These are phyloP conservation scores for Gossypium australe DNA, from an alignment of 345 rosid genomes.

Conservation along the genomic window DNA sequence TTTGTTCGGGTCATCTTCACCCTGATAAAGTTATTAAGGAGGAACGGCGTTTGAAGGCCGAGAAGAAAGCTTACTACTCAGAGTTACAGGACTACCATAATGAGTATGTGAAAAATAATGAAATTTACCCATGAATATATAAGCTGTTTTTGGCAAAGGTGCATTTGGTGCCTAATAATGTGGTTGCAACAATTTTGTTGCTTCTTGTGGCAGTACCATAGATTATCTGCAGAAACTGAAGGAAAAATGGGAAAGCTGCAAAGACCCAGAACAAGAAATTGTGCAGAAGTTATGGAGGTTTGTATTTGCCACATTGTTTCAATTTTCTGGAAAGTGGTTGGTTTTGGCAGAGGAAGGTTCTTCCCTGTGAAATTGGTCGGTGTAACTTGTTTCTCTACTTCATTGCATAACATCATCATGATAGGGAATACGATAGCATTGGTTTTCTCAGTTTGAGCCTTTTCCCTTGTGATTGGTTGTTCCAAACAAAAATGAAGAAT, in stretches of 20 bases:
- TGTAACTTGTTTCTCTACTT: neutral
- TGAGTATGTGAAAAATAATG: slow-evolving; percentile 49
- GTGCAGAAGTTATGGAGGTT: slow-evolving; percentile 59
- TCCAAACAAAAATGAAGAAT: slow-evolving; percentile 3
- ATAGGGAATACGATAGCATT: neutral
- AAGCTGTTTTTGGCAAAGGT: neutral
- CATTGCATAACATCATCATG: neutral
- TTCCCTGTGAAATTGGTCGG: neutral
- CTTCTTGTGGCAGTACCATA: slow-evolving; percentile 59
- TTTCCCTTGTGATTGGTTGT: neutral
- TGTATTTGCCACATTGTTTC: slow-evolving; percentile 20
- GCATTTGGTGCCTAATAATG: slow-evolving; percentile 9
- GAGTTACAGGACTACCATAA: slow-evolving; percentile 68
- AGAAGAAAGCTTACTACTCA: slow-evolving; percentile 46
- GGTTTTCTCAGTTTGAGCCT: neutral
- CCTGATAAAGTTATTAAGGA: slow-evolving; percentile 64
- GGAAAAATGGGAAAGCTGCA: slow-evolving; percentile 65
- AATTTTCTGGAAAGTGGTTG: neutral
- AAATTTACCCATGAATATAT: neutral
- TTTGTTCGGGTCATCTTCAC: slow-evolving; percentile 72
- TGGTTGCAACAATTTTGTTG: slow-evolving; percentile 14
- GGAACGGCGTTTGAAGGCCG: slow-evolving; percentile 48
- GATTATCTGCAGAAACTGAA: slow-evolving; percentile 66
- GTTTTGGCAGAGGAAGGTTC: slow-evolving; percentile 2
- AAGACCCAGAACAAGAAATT: slow-evolving; percentile 63